A percentile compares a stretch with the other conserved stretches of the same genome.
Evolutionary conservation across 1,284 basidiomycete genomes (phyloP).

Genomic region (Cryptococcus hybrid): DNA sequence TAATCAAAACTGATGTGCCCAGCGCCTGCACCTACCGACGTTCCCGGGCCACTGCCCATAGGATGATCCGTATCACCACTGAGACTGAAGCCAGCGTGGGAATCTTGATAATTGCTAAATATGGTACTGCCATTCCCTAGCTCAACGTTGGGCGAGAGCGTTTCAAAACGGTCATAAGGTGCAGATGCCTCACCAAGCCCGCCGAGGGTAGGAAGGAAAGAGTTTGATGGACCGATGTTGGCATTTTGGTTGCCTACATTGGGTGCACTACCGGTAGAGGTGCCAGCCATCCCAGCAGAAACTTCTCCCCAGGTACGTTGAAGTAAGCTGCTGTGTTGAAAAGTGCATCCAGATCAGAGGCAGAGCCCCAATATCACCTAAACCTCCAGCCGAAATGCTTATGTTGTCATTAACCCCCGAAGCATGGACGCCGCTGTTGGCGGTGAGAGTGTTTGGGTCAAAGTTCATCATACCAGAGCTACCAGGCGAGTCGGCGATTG

Average conservation of each 20-base stretch:
- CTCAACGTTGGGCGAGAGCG: slow-evolving; percentile 29
- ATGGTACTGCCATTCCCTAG: slow-evolving; percentile 15
- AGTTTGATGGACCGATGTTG: background rate
- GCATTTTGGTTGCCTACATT: background rate
- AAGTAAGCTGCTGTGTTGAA: slow-evolving; percentile 49
- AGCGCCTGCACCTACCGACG: background rate
- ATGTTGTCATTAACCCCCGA: background rate
- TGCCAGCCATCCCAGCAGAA: slow-evolving; percentile 5
- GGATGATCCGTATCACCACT: slow-evolving; percentile 1
- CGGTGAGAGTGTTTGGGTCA: slow-evolving; percentile 1
- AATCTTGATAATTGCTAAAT: slow-evolving; percentile 1
- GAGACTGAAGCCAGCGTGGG: background rate
- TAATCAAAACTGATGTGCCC: slow-evolving; percentile 23
- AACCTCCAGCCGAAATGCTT: background rate
- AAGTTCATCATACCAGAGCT: slow-evolving; percentile 18
- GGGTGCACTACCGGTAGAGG: background rate
- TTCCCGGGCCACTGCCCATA: background rate
- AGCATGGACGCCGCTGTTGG: background rate
- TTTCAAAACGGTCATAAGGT: slow-evolving; percentile 33
- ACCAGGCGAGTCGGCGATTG: slow-evolving; percentile 50
- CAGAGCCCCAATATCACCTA: background rate
- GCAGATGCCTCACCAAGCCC: slow-evolving; percentile 31
- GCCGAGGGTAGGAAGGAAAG: background rate
- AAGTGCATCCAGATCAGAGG: slow-evolving; percentile 38
- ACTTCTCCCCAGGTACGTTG: slow-evolving; percentile 24